Evolutionary conservation across 257 asterid species (phyloP), one percentile per base, ranked within the genome.

Genomic region (Agastache rugosa): DNA sequence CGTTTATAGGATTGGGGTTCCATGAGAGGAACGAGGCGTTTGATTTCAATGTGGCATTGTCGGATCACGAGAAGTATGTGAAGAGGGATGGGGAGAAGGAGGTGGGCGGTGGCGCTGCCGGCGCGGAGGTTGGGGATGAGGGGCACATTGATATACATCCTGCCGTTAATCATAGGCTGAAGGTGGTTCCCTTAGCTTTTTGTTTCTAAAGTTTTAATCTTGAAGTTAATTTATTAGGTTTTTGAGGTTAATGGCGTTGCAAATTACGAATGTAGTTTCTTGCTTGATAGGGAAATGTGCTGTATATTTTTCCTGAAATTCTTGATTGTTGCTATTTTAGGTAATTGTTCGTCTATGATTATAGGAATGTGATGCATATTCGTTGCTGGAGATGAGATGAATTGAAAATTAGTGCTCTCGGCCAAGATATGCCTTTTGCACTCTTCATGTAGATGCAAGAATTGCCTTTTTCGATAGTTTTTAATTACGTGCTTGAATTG

Each of bases 11-110:
- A 39, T 67, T 94, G 50, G 97, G 99, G 78, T 94, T 94, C 76
- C 79, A 74, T 64, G 98, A 94, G 88, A 81, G 96, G 81, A 94
- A 94, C n/a, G 99, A 92, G 87, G 98, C 97, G 9, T 91, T 93
- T 55, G 98, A 93, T 90, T 93, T 93, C 72, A 93, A 93, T 64
- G 97, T 91, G 16, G 97, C 97, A 3, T 68, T 93, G 71, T 89
- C 96, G 47, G 96, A 93, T 90, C 96, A 90, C 63, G 98, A 93
- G 35, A 93, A 93, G 89, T 88, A 91, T n/a, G 90, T 88, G 14
- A 88, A 83, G 91, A 82, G 97, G 71, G 98, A 89, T 68, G 81
- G 77, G 31, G 96, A 89, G 19, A 91, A 85, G 84, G 96, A 85
- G 62, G 81, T 44, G 19, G 89, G 78, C 0, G 79, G 72, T 50